A percentile compares a stretch with the other conserved stretches of the same genome.
These are phyloP conservation scores for Colletotrichum orbiculare DNA, from an alignment of 2,329 filamentous ascomycete species.

Conservation along the genomic window DNA sequence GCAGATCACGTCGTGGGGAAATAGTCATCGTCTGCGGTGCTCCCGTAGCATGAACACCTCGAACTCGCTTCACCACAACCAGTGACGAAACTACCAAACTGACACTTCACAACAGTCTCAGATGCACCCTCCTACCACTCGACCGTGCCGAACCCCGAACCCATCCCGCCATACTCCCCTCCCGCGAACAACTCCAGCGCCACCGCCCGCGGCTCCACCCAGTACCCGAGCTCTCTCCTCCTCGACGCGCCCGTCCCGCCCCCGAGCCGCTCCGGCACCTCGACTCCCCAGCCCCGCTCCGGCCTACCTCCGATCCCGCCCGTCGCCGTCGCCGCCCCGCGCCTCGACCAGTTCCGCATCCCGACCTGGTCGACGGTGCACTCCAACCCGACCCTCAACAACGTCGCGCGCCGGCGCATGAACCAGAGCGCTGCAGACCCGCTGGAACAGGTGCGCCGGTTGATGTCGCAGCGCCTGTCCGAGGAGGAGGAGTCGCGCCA, in stretches of 20 bases:
- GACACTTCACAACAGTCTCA: slow-evolving; percentile 58
- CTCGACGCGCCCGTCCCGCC: slow-evolving; percentile 24
- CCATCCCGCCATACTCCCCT: slow-evolving; percentile 64
- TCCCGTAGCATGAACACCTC: slow-evolving; percentile 1
- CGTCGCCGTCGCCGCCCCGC: slow-evolving; percentile 42
- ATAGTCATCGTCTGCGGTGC: neutral
- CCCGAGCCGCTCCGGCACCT: slow-evolving; percentile 42
- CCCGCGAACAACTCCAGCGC: slow-evolving; percentile 39
- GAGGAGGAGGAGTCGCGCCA: slow-evolving; percentile 47
- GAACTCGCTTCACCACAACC: neutral
- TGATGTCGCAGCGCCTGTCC: slow-evolving; percentile 50
- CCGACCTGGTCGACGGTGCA: slow-evolving; percentile 68
- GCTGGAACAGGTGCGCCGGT: slow-evolving; percentile 44
- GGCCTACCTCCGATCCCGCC: slow-evolving; percentile 65
- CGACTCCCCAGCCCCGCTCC: slow-evolving; percentile 43
- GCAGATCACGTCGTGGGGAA: slow-evolving; percentile 7
- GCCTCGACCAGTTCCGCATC: slow-evolving; percentile 65
- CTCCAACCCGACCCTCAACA: slow-evolving; percentile 69
- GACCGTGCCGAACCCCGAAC: slow-evolving; percentile 57
- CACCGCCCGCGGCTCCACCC: slow-evolving; percentile 34
- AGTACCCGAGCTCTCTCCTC: slow-evolving; percentile 36
- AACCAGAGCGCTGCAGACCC: slow-evolving; percentile 45
- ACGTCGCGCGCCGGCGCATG: slow-evolving; percentile 72
- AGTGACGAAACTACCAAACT: neutral
- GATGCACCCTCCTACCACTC: slow-evolving; percentile 75